These are phyloP conservation scores for Rhodotorula glutinis DNA, from an alignment of 1,284 basidiomycete species.

Conservation along the genomic window DNA sequence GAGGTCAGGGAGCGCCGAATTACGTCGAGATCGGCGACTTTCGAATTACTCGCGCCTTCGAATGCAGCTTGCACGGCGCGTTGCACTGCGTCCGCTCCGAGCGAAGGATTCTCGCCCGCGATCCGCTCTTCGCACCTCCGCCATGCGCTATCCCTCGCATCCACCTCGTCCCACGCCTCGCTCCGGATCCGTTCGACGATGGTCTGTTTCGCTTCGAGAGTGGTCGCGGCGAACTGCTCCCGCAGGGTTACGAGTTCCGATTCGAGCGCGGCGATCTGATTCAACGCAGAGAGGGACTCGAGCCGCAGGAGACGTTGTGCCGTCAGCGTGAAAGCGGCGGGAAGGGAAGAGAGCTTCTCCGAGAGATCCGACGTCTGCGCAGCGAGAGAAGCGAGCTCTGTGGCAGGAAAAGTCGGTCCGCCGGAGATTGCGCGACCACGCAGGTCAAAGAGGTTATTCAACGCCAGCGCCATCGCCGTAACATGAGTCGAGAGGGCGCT, in stretches of 20 bases:
- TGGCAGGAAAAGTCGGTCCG: not conserved
- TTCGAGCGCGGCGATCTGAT: conserved; percentile 6
- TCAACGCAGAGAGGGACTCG: not conserved
- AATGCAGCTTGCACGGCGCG: conserved; percentile 10
- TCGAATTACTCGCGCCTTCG: conserved; percentile 9
- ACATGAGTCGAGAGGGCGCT: conserved; percentile 1
- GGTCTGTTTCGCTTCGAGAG: not conserved
- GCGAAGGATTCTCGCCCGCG: conserved; percentile 16
- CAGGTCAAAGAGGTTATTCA: not conserved
- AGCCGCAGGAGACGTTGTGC: conserved; percentile 6
- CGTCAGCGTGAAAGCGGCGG: not conserved
- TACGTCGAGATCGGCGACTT: conserved; percentile 17
- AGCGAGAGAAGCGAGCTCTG: conserved; percentile 1
- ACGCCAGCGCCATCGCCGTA: conserved; percentile 1
- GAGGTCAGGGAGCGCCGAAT: no score
- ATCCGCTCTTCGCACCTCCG: conserved; percentile 22
- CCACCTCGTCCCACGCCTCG: conserved; percentile 18
- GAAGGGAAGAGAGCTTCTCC: conserved; percentile 9
- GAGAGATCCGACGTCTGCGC: conserved; percentile 10
- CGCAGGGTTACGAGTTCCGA: conserved; percentile 3
- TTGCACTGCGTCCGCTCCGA: conserved; percentile 7
- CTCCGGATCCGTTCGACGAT: conserved; percentile 4
- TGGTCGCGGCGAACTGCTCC: conserved; percentile 11
- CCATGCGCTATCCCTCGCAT: conserved; percentile 16
- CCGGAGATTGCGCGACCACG: conserved; percentile 10